Percentiles rank a stretch among this genome's conserved stretches.
Conservation (phyloP, 768 basidiomycete genomes). For the Mycena pura region DNA sequence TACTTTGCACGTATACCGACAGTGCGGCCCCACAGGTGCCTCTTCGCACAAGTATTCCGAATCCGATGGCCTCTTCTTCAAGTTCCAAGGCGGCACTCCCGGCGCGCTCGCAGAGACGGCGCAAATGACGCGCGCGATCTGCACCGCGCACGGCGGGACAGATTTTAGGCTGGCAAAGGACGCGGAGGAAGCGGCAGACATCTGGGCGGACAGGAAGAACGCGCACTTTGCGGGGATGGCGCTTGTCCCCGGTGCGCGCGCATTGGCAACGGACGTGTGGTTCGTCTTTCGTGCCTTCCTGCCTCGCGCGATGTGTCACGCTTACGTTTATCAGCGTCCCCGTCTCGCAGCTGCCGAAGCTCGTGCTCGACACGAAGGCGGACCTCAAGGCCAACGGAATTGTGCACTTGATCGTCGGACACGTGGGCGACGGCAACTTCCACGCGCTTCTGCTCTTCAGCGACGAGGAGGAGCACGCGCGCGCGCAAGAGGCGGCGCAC, state of each 20-base stretch:
- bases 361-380: constrained; percentile 16
- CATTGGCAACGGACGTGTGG: constrained; percentile 84
- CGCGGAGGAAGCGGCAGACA: constrained; percentile 67
- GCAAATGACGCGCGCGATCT: constrained; percentile 60
- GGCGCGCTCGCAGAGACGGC: constrained; percentile 67
- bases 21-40: not conserved
- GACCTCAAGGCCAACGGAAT: constrained; percentile 6
- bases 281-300: constrained; percentile 25
- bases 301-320: not conserved
- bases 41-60: constrained; percentile 64
- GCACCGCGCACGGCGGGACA: constrained; percentile 69
- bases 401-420: constrained; percentile 15
- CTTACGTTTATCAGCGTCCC: not conserved
- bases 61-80: constrained; percentile 82
- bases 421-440: constrained; percentile 53
- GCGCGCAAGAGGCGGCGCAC: constrained; percentile 53
- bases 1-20: not conserved
- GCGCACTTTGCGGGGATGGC: constrained; percentile 65
- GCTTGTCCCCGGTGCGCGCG: constrained; percentile 60
- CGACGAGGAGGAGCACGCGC: constrained; percentile 56
- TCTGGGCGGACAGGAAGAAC: constrained; percentile 81
- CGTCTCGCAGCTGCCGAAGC: constrained; percentile 13
- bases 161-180: constrained; percentile 70
- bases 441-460: constrained; percentile 62
- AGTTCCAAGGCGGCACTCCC: constrained; percentile 77